Evolutionary conservation across 176 grass and related monocot genomes (phyloP).

Genomic region (Otatea glauca): DNA sequence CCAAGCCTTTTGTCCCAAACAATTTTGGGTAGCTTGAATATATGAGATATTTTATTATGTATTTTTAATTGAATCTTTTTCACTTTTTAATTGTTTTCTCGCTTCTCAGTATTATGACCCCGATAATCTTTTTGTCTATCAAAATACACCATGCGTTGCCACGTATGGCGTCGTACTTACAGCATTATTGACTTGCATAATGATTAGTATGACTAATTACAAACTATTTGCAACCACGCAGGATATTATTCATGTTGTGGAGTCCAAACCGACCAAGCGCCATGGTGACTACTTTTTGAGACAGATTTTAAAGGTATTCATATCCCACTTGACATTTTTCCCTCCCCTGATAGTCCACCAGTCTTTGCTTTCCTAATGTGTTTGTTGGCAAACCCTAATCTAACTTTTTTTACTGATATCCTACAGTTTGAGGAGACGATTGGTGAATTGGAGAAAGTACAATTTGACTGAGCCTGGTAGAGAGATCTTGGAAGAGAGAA

Average conservation of each 20-base stretch:
- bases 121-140: not conserved
- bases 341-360: not conserved
- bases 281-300: slow-evolving; percentile 95
- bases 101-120: not conserved
- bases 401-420: not conserved
- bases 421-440: slow-evolving; percentile 95
- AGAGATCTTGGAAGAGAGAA: slow-evolving; percentile 24
- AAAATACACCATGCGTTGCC: not conserved
- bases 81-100: not conserved
- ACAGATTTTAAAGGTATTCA: slow-evolving; percentile 90
- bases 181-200: not conserved
- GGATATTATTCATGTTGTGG: slow-evolving; percentile 88
- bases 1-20: too few relatives aligned
- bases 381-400: not conserved
- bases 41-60: not conserved
- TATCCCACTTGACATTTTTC: not conserved
- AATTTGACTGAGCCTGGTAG: slow-evolving; percentile 65
- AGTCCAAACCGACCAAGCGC: slow-evolving; percentile 72
- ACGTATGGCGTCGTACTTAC: not conserved
- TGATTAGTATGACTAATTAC: slow-evolving; percentile 13
- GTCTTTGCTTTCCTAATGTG: not conserved
- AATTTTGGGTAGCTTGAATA: not conserved
- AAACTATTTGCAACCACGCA: slow-evolving; percentile 31
- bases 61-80: not conserved
- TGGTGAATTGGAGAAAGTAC: slow-evolving; percentile 79